Percentiles rank a stretch among this genome's conserved stretches.
These are phyloP conservation scores for Lentinus brumalis DNA, from an alignment of 768 basidiomycete species.

Conservation along the genomic window DNA sequence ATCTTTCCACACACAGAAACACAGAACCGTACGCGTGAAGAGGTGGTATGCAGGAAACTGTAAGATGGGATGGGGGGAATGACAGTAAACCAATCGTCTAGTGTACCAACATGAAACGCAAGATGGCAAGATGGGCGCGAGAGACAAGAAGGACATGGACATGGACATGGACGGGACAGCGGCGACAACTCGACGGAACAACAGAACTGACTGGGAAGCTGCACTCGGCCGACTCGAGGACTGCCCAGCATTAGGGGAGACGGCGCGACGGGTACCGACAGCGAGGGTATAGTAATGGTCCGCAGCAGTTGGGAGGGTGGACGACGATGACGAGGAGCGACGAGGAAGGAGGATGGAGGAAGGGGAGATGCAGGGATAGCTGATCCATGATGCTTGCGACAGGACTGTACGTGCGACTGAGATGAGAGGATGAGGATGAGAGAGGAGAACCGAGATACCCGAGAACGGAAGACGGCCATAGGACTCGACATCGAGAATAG, in stretches of 20 bases:
- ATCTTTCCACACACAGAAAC: no score
- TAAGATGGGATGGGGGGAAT: no score
- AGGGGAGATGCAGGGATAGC: conserved; percentile 9
- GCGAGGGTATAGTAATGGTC: conserved; percentile 4
- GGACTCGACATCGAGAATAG: not conserved
- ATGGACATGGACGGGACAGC: not conserved
- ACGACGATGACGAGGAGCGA: not conserved
- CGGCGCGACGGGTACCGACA: not conserved
- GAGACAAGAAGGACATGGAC: not conserved
- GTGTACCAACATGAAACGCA: conserved; percentile 7
- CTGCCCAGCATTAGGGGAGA: not conserved
- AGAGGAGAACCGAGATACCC: no score
- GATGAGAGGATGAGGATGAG: no score
- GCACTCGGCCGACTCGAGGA: no score
- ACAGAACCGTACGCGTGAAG: not conserved
- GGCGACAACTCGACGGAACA: no score
- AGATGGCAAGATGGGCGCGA: not conserved
- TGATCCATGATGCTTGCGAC: not conserved
- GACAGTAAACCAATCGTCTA: conserved; percentile 1
- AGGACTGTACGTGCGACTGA: conserved; percentile 1
- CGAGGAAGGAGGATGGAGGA: not conserved
- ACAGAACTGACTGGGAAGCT: no score
- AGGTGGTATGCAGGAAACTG: not conserved
- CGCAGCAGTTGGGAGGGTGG: not conserved
- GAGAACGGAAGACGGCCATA: not conserved